phyloP scores from a whole-genome alignment of 2,329 filamentous ascomycete genomes.

The Phoma sp. region DNA sequence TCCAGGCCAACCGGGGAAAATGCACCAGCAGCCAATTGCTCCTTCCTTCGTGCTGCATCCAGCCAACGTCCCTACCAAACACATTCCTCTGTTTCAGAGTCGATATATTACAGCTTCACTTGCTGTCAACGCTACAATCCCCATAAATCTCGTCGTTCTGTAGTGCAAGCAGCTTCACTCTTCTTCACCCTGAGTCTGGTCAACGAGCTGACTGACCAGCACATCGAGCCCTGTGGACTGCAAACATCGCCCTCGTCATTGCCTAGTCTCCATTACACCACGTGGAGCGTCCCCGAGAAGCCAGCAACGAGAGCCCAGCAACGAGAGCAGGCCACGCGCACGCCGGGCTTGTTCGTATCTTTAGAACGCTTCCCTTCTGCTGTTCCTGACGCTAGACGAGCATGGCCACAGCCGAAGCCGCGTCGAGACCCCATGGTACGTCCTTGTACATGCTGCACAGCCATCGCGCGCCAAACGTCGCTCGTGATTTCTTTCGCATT shows the following conservation, averaged over 20 bases:
- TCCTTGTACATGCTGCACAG: constrained; percentile 33
- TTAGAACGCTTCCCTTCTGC: neutral
- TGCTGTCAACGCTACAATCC: neutral
- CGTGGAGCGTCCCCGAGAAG: constrained; percentile 16
- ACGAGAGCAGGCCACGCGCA: constrained; percentile 13
- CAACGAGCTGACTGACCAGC: constrained; percentile 7
- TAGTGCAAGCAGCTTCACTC: neutral
- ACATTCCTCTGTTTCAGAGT: constrained; percentile 18
- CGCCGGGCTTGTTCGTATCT: neutral
- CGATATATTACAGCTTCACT: neutral
- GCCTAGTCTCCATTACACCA: constrained; percentile 28
- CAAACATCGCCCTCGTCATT: constrained; percentile 26
- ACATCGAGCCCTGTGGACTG: constrained; percentile 6
- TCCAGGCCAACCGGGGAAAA: constrained; percentile 26
- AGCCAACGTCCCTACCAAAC: constrained; percentile 12
- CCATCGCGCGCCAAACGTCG: constrained; percentile 24
- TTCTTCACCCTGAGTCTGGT: neutral
- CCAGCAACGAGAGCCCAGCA: no score
- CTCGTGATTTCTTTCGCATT: constrained; percentile 3
- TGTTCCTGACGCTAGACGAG: constrained; percentile 19
- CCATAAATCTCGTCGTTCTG: neutral
- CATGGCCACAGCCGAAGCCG: constrained; percentile 57
- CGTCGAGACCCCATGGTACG: constrained; percentile 54
- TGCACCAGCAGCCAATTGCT: constrained; percentile 18
- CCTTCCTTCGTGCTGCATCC: constrained; percentile 12